Percentiles rank a stretch among this genome's conserved stretches.
phyloP scores from a whole-genome alignment of 192 early-diverging fungal species.

The Coemansia sp. region DNA sequence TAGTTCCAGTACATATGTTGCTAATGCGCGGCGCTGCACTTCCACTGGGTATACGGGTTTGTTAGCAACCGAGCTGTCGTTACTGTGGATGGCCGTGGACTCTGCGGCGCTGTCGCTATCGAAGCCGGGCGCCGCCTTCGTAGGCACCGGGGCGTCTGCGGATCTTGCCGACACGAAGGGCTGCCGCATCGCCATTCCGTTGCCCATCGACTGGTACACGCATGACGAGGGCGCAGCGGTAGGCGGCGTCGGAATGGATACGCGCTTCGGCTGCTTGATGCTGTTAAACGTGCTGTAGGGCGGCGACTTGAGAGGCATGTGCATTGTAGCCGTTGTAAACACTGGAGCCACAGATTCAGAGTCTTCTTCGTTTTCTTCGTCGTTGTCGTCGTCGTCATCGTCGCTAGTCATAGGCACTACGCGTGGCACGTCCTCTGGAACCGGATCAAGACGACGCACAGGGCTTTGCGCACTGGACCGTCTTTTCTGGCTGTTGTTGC shows the following conservation, averaged over 20 bases:
- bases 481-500: neutral
- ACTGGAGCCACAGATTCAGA: slow-evolving; percentile 2
- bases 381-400: neutral
- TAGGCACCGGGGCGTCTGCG: neutral
- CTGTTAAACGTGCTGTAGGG: neutral
- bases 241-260: slow-evolving; percentile 32
- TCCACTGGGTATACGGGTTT: slow-evolving; percentile 8
- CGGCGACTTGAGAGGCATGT: slow-evolving; percentile 7
- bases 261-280: slow-evolving; percentile 28
- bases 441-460: slow-evolving; percentile 14
- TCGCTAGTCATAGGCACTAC: neutral
- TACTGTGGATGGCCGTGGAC: slow-evolving; percentile 32
- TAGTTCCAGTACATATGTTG: slow-evolving; percentile 68
- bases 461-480: slow-evolving; percentile 9
- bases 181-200: neutral
- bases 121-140: neutral
- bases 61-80: neutral
- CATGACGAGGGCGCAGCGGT: slow-evolving; percentile 24
- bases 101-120: slow-evolving; percentile 16
- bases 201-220: slow-evolving; percentile 8
- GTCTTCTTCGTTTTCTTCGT: neutral
- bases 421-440: slow-evolving; percentile 29
- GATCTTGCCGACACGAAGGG: neutral
- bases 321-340: slow-evolving; percentile 12
- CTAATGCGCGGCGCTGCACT: slow-evolving; percentile 43